These are phyloP conservation scores for Metschnikowia lachancei DNA, from an alignment of 805 yeast species.

Conservation along the genomic window DNA sequence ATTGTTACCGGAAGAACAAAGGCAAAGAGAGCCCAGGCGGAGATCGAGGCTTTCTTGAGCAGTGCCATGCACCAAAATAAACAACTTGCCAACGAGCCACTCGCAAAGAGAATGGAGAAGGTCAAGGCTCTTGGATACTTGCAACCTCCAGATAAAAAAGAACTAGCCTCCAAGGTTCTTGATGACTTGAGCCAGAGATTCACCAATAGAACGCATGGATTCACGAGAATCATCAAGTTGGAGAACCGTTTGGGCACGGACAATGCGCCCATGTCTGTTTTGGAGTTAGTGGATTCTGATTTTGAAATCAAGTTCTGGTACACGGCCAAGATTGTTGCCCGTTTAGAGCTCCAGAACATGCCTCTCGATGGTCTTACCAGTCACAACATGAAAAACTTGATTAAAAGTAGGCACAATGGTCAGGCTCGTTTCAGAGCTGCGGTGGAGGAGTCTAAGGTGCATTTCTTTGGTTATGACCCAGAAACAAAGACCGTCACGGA, in stretches of 20 bases:
- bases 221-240: constrained; percentile 76
- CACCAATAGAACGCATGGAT: constrained; percentile 66
- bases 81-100: constrained; percentile 16
- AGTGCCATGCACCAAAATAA: constrained; percentile 30
- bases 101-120: constrained; percentile 15
- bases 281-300: constrained; percentile 75
- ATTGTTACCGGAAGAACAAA: constrained; percentile 43
- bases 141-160: constrained; percentile 28
- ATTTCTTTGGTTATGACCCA: constrained; percentile 36
- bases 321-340: constrained; percentile 81
- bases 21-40: constrained; percentile 44
- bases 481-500: constrained; percentile 28
- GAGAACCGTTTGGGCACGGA: constrained; percentile 85
- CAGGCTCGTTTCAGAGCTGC: constrained; percentile 52
- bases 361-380: constrained; percentile 50
- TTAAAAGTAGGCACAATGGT: constrained; percentile 48
- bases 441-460: constrained; percentile 50
- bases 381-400: constrained; percentile 53
- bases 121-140: constrained; percentile 24
- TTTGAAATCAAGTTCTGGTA: constrained; percentile 71
- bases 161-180: constrained; percentile 53
- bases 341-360: constrained; percentile 62
- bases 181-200: constrained; percentile 66
- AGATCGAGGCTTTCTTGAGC: constrained; percentile 39
- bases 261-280: constrained; percentile 81